Evolutionary conservation across 2,329 filamentous ascomycete species (phyloP), one percentile per base, ranked within the genome.

Genomic region (Venturia aucupariae): DNA sequence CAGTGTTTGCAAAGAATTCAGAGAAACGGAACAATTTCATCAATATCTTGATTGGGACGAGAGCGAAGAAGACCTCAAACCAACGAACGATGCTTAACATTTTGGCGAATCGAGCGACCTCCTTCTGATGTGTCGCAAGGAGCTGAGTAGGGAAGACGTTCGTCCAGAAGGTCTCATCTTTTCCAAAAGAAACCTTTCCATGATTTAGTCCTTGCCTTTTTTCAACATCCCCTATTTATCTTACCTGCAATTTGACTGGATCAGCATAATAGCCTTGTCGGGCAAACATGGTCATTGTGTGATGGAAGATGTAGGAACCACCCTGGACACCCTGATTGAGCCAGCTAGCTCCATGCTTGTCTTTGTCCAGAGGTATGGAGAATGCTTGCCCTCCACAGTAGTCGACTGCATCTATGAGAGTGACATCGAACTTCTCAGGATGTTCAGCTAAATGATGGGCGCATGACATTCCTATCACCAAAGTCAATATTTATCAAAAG

Each of bases 21-120:
- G 80, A 86, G 74, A 91, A 90, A 65, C 84, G 76, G 73, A 89
- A 90, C 61, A 90, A 73, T 64, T 83, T 83, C 68, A 90, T 79
- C 72, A 90, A 81, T 41, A 85, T 74, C 66, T 84, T 85, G 69
- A 91, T 85, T 0, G 77, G 85, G 1, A 88, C 71, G 2, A 88
- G 72, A 0, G 82, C 84, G 59, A 87, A 79, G 39, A 87, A 70
- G 0, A 85, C 71, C 75, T 86, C 81, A n/a, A 84, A 82, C 79
- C 78, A 82, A 60, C 84, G 80, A 13, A 86, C 78, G 22, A 86
- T 74, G 63, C 79, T 82, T 64, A 86, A 71, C 72, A 85, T 82
- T 46, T 72, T 78, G 24, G 77, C 78, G 68, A 86, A 82, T 41
- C 80, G 79, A 68, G 75, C 76, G 66, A 86, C 83, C 67, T 87